phyloP scores from a whole-genome alignment of 495 filamentous ascomycete species.

The Penicillium nucicola region DNA sequence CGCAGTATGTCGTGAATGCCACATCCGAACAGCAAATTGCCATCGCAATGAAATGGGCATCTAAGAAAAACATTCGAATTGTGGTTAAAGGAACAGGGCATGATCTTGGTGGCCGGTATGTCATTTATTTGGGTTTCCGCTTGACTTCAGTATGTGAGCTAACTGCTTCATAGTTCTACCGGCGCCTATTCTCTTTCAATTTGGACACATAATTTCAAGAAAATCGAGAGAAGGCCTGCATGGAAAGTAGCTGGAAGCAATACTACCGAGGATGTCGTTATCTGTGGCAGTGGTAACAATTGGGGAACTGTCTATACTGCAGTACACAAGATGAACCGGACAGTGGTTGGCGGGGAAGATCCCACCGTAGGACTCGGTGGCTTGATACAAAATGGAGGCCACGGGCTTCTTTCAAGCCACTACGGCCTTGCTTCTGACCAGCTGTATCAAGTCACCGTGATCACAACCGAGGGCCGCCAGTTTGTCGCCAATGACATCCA shows the following conservation, averaged over 20 bases:
- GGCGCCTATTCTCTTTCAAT: constrained; percentile 48
- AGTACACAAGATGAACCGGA: constrained; percentile 11
- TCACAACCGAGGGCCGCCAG: constrained; percentile 46
- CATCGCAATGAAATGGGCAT: constrained; percentile 43
- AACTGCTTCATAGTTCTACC: constrained; percentile 28
- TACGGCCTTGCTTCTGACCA: constrained; percentile 35
- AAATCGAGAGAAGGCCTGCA: constrained; percentile 28
- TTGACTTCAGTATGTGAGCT: too few species aligned
- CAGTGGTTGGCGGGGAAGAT: constrained; percentile 24
- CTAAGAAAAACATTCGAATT: constrained; percentile 51
- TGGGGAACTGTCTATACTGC: constrained; percentile 13
- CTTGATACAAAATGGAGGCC: constrained; percentile 55
- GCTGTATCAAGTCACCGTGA: constrained; percentile 49
- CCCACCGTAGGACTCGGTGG: constrained; percentile 41
- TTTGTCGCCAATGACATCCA: constrained; percentile 41
- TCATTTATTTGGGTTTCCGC: not conserved
- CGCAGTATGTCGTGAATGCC: constrained; percentile 33
- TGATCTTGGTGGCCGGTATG: constrained; percentile 49
- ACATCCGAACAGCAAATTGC: constrained; percentile 24
- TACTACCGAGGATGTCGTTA: constrained; percentile 17
- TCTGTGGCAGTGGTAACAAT: constrained; percentile 24
- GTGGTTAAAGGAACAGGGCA: constrained; percentile 51
- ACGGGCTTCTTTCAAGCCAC: constrained; percentile 20
- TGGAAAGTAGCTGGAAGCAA: constrained; percentile 21
- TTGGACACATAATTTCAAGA: constrained; percentile 46